Evolutionary conservation across 148 eudicot species (phyloP).

Genomic region (Fagopyrum esculentum): DNA sequence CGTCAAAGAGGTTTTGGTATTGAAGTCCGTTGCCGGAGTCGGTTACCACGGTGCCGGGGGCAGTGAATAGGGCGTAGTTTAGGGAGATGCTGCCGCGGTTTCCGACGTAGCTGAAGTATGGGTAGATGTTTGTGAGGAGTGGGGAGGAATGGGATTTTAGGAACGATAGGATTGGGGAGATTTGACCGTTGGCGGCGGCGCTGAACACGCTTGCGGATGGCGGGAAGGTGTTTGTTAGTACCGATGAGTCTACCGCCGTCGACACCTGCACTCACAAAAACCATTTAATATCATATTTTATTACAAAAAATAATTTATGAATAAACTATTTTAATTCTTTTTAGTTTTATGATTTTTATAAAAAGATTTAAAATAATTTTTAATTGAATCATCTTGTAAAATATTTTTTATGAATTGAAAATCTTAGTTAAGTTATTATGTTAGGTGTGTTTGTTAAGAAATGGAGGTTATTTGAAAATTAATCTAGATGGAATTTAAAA

Average conservation of each 20-base stretch:
- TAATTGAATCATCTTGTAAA: no score
- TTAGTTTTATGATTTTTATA: no score
- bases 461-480: no score
- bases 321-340: no score
- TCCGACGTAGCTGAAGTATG: constrained; percentile 27
- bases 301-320: no score
- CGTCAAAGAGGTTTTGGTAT: constrained; percentile 44
- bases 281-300: no score
- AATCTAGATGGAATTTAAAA: no score
- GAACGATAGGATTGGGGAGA: constrained; percentile 33
- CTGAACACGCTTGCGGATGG: constrained; percentile 29
- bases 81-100: constrained; percentile 16
- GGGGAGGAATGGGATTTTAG: constrained; percentile 24
- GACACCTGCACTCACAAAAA: constrained; percentile 16
- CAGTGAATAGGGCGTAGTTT: constrained; percentile 39
- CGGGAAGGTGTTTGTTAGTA: constrained; percentile 21
- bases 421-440: no score
- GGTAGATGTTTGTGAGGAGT: constrained; percentile 36
- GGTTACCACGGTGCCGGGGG: constrained; percentile 23
- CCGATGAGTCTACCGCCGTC: constrained; percentile 18
- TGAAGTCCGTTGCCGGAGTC: constrained; percentile 24
- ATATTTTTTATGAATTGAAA: no score
- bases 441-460: no score
- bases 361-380: no score
- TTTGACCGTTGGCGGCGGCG: constrained; percentile 7